Evolutionary conservation across 2,329 filamentous ascomycete genomes (phyloP).

Genomic region (Sarocladium strictum): DNA sequence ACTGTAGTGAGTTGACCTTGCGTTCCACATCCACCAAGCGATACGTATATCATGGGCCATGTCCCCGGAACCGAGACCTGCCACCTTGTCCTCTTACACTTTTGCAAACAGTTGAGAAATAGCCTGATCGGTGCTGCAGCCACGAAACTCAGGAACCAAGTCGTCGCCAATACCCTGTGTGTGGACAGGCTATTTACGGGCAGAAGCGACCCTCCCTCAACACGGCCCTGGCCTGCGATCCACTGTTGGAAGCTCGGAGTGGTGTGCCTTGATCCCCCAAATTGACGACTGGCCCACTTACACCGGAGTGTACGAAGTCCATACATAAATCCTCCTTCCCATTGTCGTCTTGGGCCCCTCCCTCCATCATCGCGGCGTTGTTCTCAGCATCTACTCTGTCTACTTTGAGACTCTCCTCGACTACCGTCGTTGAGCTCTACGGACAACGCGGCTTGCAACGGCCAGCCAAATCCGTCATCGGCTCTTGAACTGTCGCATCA

Average conservation of each 20-base stretch:
- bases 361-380: not conserved
- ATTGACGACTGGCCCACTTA: conserved; percentile 2
- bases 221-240: not conserved
- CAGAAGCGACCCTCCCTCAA: conserved; percentile 1
- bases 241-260: not conserved
- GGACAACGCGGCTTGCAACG: not conserved
- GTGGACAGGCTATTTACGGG: not conserved
- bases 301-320: not conserved
- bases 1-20: no score
- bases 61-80: not conserved
- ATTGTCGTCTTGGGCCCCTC: not conserved
- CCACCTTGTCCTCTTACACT: not conserved
- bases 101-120: not conserved
- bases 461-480: not conserved
- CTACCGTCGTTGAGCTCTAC: not conserved
- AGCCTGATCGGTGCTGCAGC: not conserved
- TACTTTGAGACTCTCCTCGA: not conserved
- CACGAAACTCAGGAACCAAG: not conserved
- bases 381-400: not conserved
- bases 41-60: not conserved
- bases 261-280: not conserved
- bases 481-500: not conserved
- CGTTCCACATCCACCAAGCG: not conserved
- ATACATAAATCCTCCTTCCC: not conserved
- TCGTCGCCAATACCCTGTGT: not conserved